Evolutionary conservation across 2,329 filamentous ascomycete species (phyloP).

Genomic region (Penicillium sp.): DNA sequence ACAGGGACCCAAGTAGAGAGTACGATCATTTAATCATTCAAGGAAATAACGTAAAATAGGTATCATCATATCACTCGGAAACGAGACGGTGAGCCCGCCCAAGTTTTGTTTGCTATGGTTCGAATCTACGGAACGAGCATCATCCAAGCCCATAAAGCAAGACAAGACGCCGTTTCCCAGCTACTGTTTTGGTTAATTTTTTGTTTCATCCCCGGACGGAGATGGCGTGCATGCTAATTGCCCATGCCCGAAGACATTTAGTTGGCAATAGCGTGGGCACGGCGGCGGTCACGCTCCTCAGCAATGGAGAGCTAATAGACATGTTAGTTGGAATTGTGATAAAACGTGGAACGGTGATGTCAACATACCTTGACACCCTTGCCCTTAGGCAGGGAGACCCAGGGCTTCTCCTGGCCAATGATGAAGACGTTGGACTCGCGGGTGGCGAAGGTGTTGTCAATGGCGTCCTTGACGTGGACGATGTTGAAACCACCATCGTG

Average conservation of each 20-base stretch:
- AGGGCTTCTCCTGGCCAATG: conserved; percentile 97
- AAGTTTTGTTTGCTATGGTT: conserved; percentile 34
- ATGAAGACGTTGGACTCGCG: conserved; percentile 99
- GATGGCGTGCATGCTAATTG: conserved; percentile 17
- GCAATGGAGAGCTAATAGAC: conserved; percentile 76
- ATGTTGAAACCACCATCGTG: conserved; percentile 99
- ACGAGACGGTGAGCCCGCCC: conserved; percentile 26
- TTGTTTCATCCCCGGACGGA: conserved; percentile 16
- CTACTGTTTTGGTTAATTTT: conserved; percentile 29
- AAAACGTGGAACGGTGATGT: neutral
- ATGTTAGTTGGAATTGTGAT: conserved; percentile 19
- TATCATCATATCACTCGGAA: conserved; percentile 35
- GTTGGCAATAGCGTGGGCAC: conserved; percentile 63
- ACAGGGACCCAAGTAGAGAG: conserved; percentile 3
- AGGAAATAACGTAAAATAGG: conserved; percentile 30
- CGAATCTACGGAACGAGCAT: conserved; percentile 34
- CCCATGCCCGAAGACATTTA: conserved; percentile 37
- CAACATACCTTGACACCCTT: conserved; percentile 87
- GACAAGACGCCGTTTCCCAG: conserved; percentile 38
- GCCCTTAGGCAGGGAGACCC: conserved; percentile 99
- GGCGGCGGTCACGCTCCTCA: conserved; percentile 97
- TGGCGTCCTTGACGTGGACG: conserved; percentile 99
- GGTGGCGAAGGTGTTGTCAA: conserved; percentile 99
- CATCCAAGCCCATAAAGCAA: conserved; percentile 37
- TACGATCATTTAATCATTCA: conserved; percentile 29